Evolutionary conservation across 202 grass and related monocot genomes (phyloP), one percentile per base, ranked within the genome.

Genomic region (Elaeis oleifera): DNA sequence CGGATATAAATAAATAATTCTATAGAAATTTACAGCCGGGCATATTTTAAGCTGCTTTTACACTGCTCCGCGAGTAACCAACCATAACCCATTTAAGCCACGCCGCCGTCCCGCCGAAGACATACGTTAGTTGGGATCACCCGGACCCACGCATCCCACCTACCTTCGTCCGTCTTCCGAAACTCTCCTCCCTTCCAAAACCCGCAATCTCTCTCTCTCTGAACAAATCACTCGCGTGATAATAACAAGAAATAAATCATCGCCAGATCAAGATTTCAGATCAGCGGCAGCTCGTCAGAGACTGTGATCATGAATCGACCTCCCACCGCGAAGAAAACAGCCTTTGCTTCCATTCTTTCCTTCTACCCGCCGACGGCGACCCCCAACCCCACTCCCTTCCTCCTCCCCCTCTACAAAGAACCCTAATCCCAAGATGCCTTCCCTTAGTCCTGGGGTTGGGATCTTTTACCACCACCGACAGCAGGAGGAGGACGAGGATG

Each of bases 311-410:
- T 13, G 23, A 59, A 59, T 59, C 51, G 50, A 56, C 65, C 51
- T 36, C 17, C 51, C 51, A 68, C 28, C 65, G 19, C 36, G 16
- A 50, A 24, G 79, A 61, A 50, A 74, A 51, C 57, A 61, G 58
- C 74, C 78, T 78, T 92, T 92, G 94, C 88, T 97, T 97, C 84
- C 75, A 81, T 92, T 97, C 51, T 92, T 81, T 83, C 83, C 83
- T 85, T 96, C 88, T 67, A 77, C 54, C 79, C 19, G 78, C 76
- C 88, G 85, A 78, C 70, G 73, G 60, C 72, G 94, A 99, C 88
- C 63, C 63, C 55, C 84, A 99, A 83, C 85, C 58, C 68, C 77
- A 3, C 1, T 13, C 1, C 9, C 11, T 11, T 44, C 36, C 36
- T 11, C 36, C 36, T 44, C 11, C 57, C 64, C 62, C 63, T 39